Percentiles rank a stretch among this genome's conserved stretches.
Evolutionary conservation across 176 grass and related monocot species (phyloP).

Genomic region (Phoenix roebelenii): DNA sequence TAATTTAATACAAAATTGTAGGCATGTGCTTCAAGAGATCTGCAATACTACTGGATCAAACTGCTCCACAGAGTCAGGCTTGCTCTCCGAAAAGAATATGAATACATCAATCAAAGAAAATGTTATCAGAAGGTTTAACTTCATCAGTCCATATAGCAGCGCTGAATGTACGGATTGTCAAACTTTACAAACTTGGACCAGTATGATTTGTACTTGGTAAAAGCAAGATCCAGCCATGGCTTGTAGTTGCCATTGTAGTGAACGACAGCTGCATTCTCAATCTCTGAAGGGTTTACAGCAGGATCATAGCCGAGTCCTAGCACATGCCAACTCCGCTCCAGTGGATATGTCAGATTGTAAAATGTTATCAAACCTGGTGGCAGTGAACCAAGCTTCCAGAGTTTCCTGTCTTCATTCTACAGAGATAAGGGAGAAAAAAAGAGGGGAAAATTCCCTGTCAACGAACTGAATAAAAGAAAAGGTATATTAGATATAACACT

Average conservation of each 20-base stretch:
- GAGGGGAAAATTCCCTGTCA: too few relatives aligned
- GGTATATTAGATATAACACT: too few relatives aligned
- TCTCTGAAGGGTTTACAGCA: slow-evolving; percentile 52
- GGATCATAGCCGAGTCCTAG: slow-evolving; percentile 97
- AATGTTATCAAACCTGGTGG: slow-evolving; percentile 94
- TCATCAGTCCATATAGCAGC: slow-evolving; percentile 52
- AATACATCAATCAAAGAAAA: too few relatives aligned
- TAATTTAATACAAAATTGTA: too few relatives aligned
- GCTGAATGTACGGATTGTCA: slow-evolving; percentile 46
- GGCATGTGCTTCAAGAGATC: too few relatives aligned
- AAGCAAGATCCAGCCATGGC: slow-evolving; percentile 93
- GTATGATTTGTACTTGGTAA: slow-evolving; percentile 80
- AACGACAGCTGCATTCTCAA: slow-evolving; percentile 66
- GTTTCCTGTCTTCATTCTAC: slow-evolving; percentile 78
- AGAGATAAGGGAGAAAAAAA: neutral
- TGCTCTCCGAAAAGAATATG: too few relatives aligned
- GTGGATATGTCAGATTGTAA: slow-evolving; percentile 85
- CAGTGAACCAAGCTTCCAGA: slow-evolving; percentile 89
- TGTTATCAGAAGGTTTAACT: neutral
- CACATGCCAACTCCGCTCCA: slow-evolving; percentile 85
- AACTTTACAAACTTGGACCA: slow-evolving; percentile 83
- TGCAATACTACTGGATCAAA: too few relatives aligned
- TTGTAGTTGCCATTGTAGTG: slow-evolving; percentile 99
- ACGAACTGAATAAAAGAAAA: neutral
- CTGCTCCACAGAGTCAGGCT: too few relatives aligned